A percentile compares a stretch with the other conserved stretches of the same genome.
These are phyloP conservation scores for Stemphylium lycopersici DNA, from an alignment of 2,329 filamentous ascomycete genomes.

Conservation along the genomic window DNA sequence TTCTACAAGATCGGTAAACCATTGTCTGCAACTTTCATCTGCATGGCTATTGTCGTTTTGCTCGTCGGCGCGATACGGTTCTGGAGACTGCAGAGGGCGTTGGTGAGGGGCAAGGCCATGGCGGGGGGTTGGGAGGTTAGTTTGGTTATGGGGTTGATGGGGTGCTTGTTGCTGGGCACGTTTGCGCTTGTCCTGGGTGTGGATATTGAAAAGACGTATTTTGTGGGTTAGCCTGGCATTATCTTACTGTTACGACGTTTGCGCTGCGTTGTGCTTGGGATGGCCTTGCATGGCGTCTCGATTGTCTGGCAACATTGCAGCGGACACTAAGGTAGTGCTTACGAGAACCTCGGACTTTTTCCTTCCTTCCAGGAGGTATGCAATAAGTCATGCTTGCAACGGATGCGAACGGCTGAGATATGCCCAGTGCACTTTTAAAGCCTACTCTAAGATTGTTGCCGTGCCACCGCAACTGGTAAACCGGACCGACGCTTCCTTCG, in stretches of 20 bases:
- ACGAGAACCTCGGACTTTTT: too few species aligned
- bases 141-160: constrained; percentile 53
- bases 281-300: too few species aligned
- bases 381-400: too few species aligned
- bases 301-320: too few species aligned
- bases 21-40: constrained; percentile 59
- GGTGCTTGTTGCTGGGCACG: constrained; percentile 37
- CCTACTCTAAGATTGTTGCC: too few species aligned
- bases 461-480: not conserved
- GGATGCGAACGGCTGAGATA: too few species aligned
- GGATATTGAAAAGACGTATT: constrained; percentile 24
- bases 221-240: not conserved
- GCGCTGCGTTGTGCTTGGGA: too few species aligned
- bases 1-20: constrained; percentile 68
- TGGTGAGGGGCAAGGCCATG: constrained; percentile 63
- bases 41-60: constrained; percentile 56
- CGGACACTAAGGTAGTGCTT: too few species aligned
- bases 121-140: constrained; percentile 66
- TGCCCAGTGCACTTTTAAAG: too few species aligned
- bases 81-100: constrained; percentile 66
- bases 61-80: constrained; percentile 64
- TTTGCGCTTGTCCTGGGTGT: constrained; percentile 27
- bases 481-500: not conserved
- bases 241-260: too few species aligned
- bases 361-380: too few species aligned